These are phyloP conservation scores for Trichopus zeylanicus DNA, from an alignment of 116 monocot genomes.

Conservation along the genomic window DNA sequence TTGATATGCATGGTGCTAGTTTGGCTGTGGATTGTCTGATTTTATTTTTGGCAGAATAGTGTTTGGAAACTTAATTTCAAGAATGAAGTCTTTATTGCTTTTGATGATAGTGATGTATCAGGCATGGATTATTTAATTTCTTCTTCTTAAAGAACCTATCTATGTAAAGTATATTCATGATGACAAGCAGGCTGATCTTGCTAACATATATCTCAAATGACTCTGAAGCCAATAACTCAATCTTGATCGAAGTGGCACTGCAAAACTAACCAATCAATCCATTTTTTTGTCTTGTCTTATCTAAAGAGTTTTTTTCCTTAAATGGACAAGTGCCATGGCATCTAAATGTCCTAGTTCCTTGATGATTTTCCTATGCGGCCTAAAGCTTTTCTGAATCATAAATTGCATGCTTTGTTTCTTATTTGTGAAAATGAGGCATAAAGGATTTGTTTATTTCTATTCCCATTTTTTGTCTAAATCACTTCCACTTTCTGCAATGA, in stretches of 20 bases:
- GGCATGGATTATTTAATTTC: no score
- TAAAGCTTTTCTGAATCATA: neutral
- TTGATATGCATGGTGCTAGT: neutral
- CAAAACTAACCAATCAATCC: no score
- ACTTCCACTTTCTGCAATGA: neutral
- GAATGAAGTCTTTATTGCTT: no score
- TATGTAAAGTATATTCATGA: no score
- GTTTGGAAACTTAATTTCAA: no score
- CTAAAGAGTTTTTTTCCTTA: neutral
- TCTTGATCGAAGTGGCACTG: no score
- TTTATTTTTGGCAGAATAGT: neutral
- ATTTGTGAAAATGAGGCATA: neutral
- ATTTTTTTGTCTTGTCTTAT: no score
- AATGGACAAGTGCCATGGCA: neutral
- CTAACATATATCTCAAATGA: no score
- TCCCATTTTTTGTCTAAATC: neutral
- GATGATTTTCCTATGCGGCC: neutral
- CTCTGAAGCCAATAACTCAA: no score
- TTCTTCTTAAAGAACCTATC: no score
- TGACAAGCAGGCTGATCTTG: no score
- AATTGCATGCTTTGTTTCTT: neutral
- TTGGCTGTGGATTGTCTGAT: neutral
- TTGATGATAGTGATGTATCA: no score
- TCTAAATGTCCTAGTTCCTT: neutral
- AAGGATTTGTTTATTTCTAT: neutral